A percentile compares a stretch with the other conserved stretches of the same genome.
Evolutionary conservation across 306 rosid genomes (phyloP).

Genomic region (Inga leiocalycina): DNA sequence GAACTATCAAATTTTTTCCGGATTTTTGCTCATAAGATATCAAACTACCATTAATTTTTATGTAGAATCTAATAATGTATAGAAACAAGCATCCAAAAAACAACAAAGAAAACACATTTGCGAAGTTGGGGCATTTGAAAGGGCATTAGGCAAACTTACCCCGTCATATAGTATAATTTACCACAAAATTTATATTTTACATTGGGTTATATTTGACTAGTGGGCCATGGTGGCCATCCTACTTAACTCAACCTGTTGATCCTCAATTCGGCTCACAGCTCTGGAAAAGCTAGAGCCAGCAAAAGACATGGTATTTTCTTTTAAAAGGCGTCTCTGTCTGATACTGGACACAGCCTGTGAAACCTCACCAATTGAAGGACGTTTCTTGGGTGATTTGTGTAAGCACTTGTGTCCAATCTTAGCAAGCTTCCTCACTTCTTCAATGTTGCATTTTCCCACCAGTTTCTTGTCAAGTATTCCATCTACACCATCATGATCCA

Average conservation of each 20-base stretch:
- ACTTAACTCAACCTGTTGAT: conserved; percentile 69
- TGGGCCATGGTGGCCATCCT: conserved; percentile 38
- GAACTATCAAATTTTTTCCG: too few species aligned
- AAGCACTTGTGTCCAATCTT: conserved; percentile 71
- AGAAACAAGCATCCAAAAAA: too few species aligned
- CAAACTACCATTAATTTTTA: too few species aligned
- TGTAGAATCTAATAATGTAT: too few species aligned
- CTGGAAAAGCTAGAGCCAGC: conserved; percentile 50
- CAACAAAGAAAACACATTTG: too few species aligned
- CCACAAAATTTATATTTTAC: too few species aligned
- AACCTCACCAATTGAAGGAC: conserved; percentile 69
- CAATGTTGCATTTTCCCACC: conserved; percentile 60
- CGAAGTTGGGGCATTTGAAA: too few species aligned
- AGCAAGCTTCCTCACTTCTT: conserved; percentile 69
- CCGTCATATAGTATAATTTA: too few species aligned
- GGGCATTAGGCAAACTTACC: too few species aligned
- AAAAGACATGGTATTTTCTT: conserved; percentile 65
- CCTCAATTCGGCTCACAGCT: conserved; percentile 64
- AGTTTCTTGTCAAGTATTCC: conserved; percentile 69
- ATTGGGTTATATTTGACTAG: neutral
- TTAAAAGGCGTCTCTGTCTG: conserved; percentile 55
- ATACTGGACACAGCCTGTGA: conserved; percentile 66
- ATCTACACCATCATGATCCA: conserved; percentile 74
- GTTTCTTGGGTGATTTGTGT: conserved; percentile 51
- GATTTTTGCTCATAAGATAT: too few species aligned